phyloP scores from a whole-genome alignment of 768 basidiomycete genomes.

The Trametes punicea region DNA sequence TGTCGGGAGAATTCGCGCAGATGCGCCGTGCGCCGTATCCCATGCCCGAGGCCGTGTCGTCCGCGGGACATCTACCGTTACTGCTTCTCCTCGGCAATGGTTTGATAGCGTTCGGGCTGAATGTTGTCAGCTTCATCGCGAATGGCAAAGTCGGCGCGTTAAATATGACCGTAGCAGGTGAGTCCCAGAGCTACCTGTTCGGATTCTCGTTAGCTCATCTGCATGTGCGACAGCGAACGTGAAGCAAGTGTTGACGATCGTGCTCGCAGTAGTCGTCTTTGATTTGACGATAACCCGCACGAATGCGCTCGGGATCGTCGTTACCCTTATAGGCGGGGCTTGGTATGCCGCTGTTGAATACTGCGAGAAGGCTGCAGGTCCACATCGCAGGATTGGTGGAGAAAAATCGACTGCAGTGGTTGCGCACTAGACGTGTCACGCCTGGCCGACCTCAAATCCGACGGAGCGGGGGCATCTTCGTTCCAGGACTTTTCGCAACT shows the following conservation, averaged over 20 bases:
- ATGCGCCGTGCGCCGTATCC: conserved; percentile 32
- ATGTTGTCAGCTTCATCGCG: conserved; percentile 94
- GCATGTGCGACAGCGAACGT: conserved; percentile 62
- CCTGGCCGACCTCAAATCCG: too few relatives aligned
- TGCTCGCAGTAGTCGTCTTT: conserved; percentile 82
- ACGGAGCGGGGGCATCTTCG: neutral
- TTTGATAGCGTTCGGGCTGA: conserved; percentile 84
- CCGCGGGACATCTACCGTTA: conserved; percentile 33
- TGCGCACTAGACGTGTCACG: neutral
- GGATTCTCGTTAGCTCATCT: neutral
- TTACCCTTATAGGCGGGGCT: conserved; percentile 86
- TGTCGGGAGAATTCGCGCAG: conserved; percentile 73
- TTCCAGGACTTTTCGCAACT: neutral
- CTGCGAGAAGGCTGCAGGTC: conserved; percentile 15
- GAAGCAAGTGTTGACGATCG: conserved; percentile 89
- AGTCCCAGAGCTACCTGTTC: conserved; percentile 25
- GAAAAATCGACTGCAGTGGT: neutral
- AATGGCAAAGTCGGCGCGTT: conserved; percentile 88
- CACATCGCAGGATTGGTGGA: neutral
- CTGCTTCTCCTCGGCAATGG: conserved; percentile 74
- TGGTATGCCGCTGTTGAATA: conserved; percentile 72
- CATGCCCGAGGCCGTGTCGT: neutral
- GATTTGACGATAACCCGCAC: conserved; percentile 72
- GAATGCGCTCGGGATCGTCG: conserved; percentile 78
- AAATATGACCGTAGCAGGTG: conserved; percentile 89